Conservation (phyloP, 2,329 filamentous ascomycete species). For the Aspergillus quadricinctus region DNA sequence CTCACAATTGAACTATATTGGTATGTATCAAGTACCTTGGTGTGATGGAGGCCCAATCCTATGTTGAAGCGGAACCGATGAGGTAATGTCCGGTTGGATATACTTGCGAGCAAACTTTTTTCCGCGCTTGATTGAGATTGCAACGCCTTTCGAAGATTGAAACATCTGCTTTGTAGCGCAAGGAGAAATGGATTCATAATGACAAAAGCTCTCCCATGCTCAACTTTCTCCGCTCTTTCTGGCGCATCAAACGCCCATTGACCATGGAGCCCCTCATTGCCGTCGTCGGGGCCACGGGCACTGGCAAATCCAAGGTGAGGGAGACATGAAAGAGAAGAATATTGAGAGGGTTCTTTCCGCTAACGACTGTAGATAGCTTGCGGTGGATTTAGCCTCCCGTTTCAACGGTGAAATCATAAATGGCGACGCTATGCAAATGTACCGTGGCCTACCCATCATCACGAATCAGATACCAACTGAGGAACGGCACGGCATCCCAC, state of each 20-base stretch:
- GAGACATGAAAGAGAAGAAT: background rate
- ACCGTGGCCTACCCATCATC: constrained; percentile 83
- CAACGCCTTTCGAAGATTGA: background rate
- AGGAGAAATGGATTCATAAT: constrained; percentile 5
- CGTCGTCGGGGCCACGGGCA: constrained; percentile 85
- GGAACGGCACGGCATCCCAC: constrained; percentile 75
- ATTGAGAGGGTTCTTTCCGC: constrained; percentile 3
- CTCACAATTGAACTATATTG: background rate
- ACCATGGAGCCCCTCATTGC: constrained; percentile 63
- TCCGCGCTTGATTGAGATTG: background rate
- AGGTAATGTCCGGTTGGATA: background rate
- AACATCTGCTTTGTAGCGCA: background rate
- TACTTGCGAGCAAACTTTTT: background rate
- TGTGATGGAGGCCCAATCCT: too few relatives aligned
- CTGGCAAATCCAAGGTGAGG: constrained; percentile 83
- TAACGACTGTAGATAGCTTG: constrained; percentile 58
- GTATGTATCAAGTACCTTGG: background rate
- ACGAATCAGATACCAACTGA: constrained; percentile 82
- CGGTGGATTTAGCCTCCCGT: constrained; percentile 75
- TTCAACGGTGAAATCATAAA: constrained; percentile 96
- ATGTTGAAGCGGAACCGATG: background rate
- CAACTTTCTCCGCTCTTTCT: constrained; percentile 20
- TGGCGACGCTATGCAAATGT: constrained; percentile 97
- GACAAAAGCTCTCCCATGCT: constrained; percentile 22
- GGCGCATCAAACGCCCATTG: constrained; percentile 14